phyloP scores from a whole-genome alignment of 305 asterid genomes.

The Fraxinus latifolia region DNA sequence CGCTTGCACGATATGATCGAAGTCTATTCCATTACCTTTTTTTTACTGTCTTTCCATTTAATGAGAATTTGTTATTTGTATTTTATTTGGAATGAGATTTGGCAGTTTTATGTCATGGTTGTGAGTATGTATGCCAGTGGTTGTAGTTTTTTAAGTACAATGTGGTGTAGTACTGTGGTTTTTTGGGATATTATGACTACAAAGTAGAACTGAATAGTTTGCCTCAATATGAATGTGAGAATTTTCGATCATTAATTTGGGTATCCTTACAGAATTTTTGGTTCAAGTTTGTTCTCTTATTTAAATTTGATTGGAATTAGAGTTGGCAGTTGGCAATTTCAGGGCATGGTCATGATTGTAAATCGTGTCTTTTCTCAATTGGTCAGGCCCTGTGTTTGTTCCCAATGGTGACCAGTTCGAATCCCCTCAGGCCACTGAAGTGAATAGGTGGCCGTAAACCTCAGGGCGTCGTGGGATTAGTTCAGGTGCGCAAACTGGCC shows the following conservation, averaged over 20 bases:
- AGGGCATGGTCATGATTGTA: too few species aligned
- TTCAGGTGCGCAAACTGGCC: too few species aligned
- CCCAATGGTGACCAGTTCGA: too few species aligned
- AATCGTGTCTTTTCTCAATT: too few species aligned
- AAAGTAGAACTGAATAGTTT: background rate
- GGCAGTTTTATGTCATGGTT: background rate
- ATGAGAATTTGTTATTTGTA: background rate
- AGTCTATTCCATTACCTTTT: slow-evolving; percentile 31
- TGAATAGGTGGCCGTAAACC: too few species aligned
- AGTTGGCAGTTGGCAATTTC: too few species aligned
- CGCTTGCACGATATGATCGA: slow-evolving; percentile 85
- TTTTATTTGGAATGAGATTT: background rate
- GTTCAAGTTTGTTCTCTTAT: too few species aligned
- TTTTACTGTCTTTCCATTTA: background rate
- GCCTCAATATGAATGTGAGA: background rate
- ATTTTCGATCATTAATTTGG: background rate
- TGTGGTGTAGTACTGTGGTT: background rate
- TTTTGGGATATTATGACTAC: slow-evolving; percentile 4
- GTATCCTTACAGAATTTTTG: background rate
- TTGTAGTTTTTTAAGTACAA: slow-evolving; percentile 13
- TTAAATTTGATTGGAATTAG: too few species aligned
- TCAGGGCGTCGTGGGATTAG: too few species aligned
- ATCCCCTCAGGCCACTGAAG: too few species aligned
- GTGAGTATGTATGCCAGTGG: background rate
- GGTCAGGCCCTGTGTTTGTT: too few species aligned